These are phyloP conservation scores for Gastroboletus turbinatus DNA, from an alignment of 1,284 basidiomycete genomes.

Conservation along the genomic window DNA sequence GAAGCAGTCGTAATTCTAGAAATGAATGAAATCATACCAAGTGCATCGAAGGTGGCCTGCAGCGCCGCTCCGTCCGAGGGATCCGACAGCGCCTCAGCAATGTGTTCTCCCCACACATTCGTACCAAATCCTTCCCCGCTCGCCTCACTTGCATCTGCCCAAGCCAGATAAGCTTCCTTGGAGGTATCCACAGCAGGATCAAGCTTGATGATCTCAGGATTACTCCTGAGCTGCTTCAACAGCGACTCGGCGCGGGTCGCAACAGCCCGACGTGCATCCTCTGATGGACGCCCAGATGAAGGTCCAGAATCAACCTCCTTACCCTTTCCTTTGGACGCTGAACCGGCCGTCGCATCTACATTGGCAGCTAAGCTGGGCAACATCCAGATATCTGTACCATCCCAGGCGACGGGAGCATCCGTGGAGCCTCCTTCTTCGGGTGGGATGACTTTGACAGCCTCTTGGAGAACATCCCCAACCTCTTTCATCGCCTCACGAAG, in stretches of 20 bases:
- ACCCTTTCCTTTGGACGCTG: constrained; percentile 43
- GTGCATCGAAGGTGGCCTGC: constrained; percentile 52
- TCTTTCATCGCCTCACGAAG: constrained; percentile 70
- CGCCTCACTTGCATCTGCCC: constrained; percentile 53
- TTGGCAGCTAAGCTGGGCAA: constrained; percentile 43
- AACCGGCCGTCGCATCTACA: constrained; percentile 14
- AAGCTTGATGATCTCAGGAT: constrained; percentile 73
- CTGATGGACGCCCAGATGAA: constrained; percentile 35
- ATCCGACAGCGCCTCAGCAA: constrained; percentile 50
- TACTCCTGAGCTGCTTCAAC: constrained; percentile 69
- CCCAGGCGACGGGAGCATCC: constrained; percentile 57
- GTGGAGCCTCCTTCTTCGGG: constrained; percentile 54
- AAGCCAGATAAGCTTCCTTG: constrained; percentile 60
- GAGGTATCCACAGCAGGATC: constrained; percentile 70
- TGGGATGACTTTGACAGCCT: constrained; percentile 88
- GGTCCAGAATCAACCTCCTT: constrained; percentile 37
- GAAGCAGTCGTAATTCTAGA: constrained; percentile 3
- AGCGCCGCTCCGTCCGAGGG: constrained; percentile 57
- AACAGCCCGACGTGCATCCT: constrained; percentile 52
- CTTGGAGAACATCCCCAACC: constrained; percentile 73
- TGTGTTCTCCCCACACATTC: constrained; percentile 52
- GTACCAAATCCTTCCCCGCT: constrained; percentile 57
- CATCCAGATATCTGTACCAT: constrained; percentile 83
- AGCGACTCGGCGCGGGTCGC: constrained; percentile 79
- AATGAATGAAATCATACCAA: constrained; percentile 50